Base-by-base conservation (phyloP, 2,329 filamentous ascomycete species). In the Microdochium bolleyi region DNA sequence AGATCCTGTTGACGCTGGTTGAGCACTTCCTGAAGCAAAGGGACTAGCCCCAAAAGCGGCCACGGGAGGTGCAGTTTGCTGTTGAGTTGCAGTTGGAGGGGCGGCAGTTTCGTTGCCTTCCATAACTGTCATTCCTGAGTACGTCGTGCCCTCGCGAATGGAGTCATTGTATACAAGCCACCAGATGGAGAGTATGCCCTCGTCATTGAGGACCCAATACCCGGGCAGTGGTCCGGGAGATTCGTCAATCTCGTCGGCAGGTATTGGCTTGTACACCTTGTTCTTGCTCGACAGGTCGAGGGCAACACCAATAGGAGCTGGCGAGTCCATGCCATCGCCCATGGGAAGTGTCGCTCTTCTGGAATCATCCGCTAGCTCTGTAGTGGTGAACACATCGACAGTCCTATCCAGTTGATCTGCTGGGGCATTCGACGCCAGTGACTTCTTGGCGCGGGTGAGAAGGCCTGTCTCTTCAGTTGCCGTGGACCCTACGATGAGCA, bases 91-190 rank as follows among this genome's bases (percentile, higher is more conserved):
- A 55, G 69, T 54, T 49, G 61, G 50, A 9, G 67, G 60, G 1
- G 63, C 59, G 51, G 69, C 49, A 16, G 62, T 19, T 3, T 16
- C 57, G 53, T 64, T 62, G 2, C 69, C 68, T 54, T 75, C 72
- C 30, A 73, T 73, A 48, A 70, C 73, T 41, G 77, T 73, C 57
- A 96, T 74, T 3, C 87, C 88, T 41, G 86, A 80, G 66, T 91
- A 97, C 0, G 82, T 80, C 7, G 82, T 83, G 3, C 85, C 85
- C 60, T 85, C 76, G 54, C 85, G 82, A 56, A 99, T 84, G 2
- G 92, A 91, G 44, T 95, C 90, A 34, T 87, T 83, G 70, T 96
- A 96, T 21, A 97, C 80, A 46, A 97, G 72, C 89, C 92, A 96
- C 91, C 92, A 99, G 13, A 84, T 80, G 48, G 83, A 84, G 16